Base-by-base conservation (phyloP, 2,329 filamentous ascomycete genomes). In the Aureobasidium musti region DNA sequence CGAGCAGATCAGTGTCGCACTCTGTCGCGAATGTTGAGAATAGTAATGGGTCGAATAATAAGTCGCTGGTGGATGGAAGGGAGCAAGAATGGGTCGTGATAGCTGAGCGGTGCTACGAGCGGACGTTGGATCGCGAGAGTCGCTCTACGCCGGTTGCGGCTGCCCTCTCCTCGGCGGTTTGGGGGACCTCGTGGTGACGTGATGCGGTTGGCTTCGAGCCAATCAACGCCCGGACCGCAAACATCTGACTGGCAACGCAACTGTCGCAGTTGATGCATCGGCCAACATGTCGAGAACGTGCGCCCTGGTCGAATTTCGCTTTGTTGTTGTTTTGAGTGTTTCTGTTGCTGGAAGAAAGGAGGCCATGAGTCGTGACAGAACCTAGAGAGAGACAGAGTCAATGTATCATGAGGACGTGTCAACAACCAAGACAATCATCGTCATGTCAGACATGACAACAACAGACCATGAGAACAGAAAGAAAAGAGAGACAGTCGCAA, bases 271-370 rank as follows among this genome's bases (percentile, higher is more conserved):
- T 60, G 41, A 35, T 60, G 17, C 28, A 47, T 60, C 41, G 41
- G 10, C 59, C 59, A 64, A 53, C 37, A 43, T 53, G 23, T 53
- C 37, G 60, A 64, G 60, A 64, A 64, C 60, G 60, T 64, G 60
- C 26, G 7, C 21, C 7, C 30, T 43, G 28, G 60, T 64, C 21
- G 60, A 23, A 19, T 21, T 37, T 52, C 14, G 26, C 35, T 53
- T 53, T 43, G 47, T 64, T 43, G 60, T 53, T 53, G 30, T 28
- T 43, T 17, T 33, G 30, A 39, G 14, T 47, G 19, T 26, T 17
- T 26, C 14, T 2, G 7, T 11, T 39, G 59, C 41, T 37, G 17
- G 13, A 26, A 17, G 13, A 30, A 50, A 21, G 19, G 5, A 41
- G 11, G 1, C 26, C 35, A 17, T 64, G 60, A 53, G 47, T 64